Percentiles rank a stretch among this genome's conserved stretches.
Evolutionary conservation across 768 basidiomycete species (phyloP).

Genomic region (Porpolomopsis calyptriformis): DNA sequence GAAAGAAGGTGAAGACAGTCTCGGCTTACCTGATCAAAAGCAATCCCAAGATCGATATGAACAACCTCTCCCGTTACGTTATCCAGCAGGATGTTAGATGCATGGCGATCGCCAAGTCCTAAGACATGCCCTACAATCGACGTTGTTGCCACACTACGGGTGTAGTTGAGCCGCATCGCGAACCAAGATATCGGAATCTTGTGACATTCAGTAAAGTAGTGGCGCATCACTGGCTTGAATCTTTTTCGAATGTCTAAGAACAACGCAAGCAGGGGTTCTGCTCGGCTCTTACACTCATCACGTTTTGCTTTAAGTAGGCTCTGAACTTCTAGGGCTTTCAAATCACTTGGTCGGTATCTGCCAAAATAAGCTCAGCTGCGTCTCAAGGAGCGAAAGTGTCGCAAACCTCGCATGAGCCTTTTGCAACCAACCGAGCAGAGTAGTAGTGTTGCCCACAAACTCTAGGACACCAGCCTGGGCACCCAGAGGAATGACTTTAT

Average conservation of each 20-base stretch:
- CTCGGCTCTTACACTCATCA: conserved; percentile 9
- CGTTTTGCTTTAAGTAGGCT: conserved; percentile 20
- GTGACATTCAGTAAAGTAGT: conserved; percentile 87
- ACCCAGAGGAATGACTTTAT: conserved; percentile 82
- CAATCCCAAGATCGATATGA: conserved; percentile 94
- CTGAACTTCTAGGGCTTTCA: conserved; percentile 24
- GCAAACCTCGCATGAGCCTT: conserved; percentile 53
- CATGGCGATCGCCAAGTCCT: conserved; percentile 88
- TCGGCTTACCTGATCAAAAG: conserved; percentile 79
- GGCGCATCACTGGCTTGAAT: conserved; percentile 83
- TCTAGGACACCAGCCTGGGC: conserved; percentile 77
- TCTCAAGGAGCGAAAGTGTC: neutral
- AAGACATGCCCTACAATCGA: conserved; percentile 91
- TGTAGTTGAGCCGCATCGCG: conserved; percentile 78
- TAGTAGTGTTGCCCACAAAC: conserved; percentile 72
- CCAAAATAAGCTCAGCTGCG: neutral
- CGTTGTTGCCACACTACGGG: conserved; percentile 84
- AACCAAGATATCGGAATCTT: conserved; percentile 89
- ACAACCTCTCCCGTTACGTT: conserved; percentile 74
- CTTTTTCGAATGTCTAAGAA: conserved; percentile 30
- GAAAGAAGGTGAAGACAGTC: neutral
- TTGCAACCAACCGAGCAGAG: conserved; percentile 52
- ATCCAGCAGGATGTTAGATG: conserved; percentile 87
- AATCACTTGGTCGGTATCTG: conserved; percentile 62
- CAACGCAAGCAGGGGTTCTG: conserved; percentile 9